phyloP scores from a whole-genome alignment of 2,329 filamentous ascomycete genomes.

The Metarhizium anisopliae region DNA sequence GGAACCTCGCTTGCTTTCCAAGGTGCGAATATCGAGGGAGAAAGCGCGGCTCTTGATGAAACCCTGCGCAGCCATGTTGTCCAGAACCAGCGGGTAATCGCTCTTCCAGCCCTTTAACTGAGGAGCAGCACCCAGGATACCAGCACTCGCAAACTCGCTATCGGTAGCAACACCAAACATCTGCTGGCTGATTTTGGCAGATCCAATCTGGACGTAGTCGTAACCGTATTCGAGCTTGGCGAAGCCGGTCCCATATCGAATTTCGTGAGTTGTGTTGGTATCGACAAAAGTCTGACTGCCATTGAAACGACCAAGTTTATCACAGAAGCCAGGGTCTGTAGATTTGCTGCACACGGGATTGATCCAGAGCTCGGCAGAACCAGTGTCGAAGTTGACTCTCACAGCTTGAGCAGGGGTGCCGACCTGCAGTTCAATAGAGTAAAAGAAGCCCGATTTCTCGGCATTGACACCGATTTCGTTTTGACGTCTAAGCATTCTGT shows the following conservation, averaged over 20 bases:
- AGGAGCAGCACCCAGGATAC: constrained; percentile 27
- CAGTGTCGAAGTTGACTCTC: constrained; percentile 31
- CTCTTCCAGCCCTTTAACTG: constrained; percentile 23
- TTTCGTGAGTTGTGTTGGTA: constrained; percentile 14
- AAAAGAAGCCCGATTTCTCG: constrained; percentile 24
- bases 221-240: constrained; percentile 24
- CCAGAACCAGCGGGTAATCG: constrained; percentile 25
- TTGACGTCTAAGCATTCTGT: constrained; percentile 20
- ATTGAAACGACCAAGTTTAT: constrained; percentile 20
- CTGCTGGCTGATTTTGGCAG: constrained; percentile 23
- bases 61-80: constrained; percentile 23
- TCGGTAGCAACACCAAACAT: constrained; percentile 27
- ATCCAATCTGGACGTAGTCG: constrained; percentile 23
- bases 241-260: constrained; percentile 24
- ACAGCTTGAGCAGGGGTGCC: constrained; percentile 29
- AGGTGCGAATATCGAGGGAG: constrained; percentile 23
- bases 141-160: constrained; percentile 18
- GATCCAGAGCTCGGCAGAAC: constrained; percentile 33
- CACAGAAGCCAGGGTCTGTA: constrained; percentile 17
- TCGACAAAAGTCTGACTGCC: constrained; percentile 20
- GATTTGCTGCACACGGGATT: constrained; percentile 29
- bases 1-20: constrained; percentile 21
- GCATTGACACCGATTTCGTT: constrained; percentile 14
- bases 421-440: constrained; percentile 28
- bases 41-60: constrained; percentile 29